Evolutionary conservation across 2,329 filamentous ascomycete genomes (phyloP).

Genomic region (Sclerotinia minor): DNA sequence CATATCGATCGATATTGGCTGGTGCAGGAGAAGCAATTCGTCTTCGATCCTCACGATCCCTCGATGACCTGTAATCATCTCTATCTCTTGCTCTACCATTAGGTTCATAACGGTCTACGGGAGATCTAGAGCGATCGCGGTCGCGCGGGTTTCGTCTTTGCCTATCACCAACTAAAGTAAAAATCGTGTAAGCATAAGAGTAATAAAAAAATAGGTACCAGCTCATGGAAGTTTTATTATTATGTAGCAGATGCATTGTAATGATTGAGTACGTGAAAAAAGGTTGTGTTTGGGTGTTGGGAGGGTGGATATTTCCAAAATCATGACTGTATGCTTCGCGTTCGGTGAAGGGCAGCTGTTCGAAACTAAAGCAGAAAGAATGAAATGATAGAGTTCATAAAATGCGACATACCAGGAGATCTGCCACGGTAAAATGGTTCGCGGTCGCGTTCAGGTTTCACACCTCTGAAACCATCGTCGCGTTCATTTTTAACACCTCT

Average conservation of each 20-base stretch:
- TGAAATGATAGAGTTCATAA: not conserved
- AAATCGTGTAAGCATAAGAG: slow-evolving; percentile 14
- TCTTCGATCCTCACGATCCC: slow-evolving; percentile 61
- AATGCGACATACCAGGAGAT: slow-evolving; percentile 64
- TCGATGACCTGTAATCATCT: slow-evolving; percentile 62
- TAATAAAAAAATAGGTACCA: slow-evolving; percentile 33
- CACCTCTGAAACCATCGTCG: slow-evolving; percentile 31
- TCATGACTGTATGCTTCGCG: not conserved
- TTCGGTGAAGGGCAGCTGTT: not conserved
- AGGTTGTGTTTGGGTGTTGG: no score
- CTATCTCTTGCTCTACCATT: slow-evolving; percentile 55
- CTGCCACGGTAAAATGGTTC: slow-evolving; percentile 66
- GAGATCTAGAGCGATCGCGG: slow-evolving; percentile 67
- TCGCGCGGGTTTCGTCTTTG: slow-evolving; percentile 51
- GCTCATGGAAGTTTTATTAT: slow-evolving; percentile 7
- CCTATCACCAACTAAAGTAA: slow-evolving; percentile 52
- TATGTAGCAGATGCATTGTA: not conserved
- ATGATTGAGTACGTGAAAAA: not conserved
- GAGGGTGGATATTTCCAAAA: not conserved
- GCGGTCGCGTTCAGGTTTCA: slow-evolving; percentile 47
- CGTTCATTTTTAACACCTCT: slow-evolving; percentile 31
- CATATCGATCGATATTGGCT: slow-evolving; percentile 80
- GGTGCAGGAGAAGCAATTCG: slow-evolving; percentile 56
- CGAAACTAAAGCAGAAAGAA: not conserved
- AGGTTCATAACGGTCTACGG: slow-evolving; percentile 77